phyloP scores from a whole-genome alignment of 495 filamentous ascomycete species.

The Penicillium goetzii region DNA sequence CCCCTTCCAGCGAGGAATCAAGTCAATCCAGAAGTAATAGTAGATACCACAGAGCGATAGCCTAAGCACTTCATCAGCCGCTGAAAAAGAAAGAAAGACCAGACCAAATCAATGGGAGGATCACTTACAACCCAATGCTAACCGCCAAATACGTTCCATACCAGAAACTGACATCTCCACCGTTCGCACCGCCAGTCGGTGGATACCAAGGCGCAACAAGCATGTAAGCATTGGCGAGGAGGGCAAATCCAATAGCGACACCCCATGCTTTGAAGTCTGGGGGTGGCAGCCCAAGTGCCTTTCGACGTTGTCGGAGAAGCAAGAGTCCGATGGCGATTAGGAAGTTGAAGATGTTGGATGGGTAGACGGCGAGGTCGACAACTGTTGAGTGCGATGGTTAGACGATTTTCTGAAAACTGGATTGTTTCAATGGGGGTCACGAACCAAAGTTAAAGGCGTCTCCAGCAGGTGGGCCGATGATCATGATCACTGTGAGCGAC shows the following conservation, averaged over 20 bases:
- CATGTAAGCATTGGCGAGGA: conserved; percentile 58
- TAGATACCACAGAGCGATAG: conserved; percentile 56
- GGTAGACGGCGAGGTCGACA: conserved; percentile 58
- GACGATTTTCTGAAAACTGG: background rate
- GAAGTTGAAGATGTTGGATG: conserved; percentile 56
- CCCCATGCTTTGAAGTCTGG: conserved; percentile 60
- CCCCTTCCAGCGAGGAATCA: conserved; percentile 51
- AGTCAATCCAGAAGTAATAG: conserved; percentile 59
- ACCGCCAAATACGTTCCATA: conserved; percentile 65
- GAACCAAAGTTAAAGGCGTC: conserved; percentile 67
- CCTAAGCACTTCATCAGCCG: conserved; percentile 31
- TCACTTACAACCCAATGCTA: conserved; percentile 57
- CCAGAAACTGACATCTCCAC: conserved; percentile 68
- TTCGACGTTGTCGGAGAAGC: conserved; percentile 54
- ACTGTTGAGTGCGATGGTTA: conserved; percentile 37
- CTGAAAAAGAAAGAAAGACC: background rate
- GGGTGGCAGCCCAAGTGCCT: conserved; percentile 44
- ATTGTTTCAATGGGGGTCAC: background rate
- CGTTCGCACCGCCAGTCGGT: conserved; percentile 56
- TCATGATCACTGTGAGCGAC: conserved; percentile 63
- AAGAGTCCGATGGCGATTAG: conserved; percentile 58
- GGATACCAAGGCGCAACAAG: conserved; percentile 70
- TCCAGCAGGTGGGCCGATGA: conserved; percentile 66
- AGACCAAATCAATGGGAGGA: background rate
- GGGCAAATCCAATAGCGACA: conserved; percentile 55